Evolutionary conservation across 129 eudicot genomes (phyloP).

Genomic region (Solidago caesia): DNA sequence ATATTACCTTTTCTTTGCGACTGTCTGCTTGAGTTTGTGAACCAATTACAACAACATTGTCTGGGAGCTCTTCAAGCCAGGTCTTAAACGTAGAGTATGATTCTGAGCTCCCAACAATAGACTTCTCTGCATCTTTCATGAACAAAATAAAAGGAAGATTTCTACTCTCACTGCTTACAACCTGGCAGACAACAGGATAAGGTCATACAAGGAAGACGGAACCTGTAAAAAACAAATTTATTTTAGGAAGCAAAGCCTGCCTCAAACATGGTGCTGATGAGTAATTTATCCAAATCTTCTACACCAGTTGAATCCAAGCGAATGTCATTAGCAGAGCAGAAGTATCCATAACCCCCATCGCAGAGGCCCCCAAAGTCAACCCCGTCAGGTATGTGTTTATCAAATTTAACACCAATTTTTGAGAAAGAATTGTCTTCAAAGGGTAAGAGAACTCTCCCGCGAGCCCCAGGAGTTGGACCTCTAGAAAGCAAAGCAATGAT

Average conservation of each 20-base stretch:
- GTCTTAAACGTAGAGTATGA: conserved; percentile 53
- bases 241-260: conserved; percentile 32
- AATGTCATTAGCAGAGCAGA: conserved; percentile 74
- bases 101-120: conserved; percentile 67
- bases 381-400: conserved; percentile 66
- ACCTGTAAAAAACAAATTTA: background rate
- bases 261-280: conserved; percentile 64
- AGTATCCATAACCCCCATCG: conserved; percentile 73
- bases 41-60: conserved; percentile 79
- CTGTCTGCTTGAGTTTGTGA: conserved; percentile 75
- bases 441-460: conserved; percentile 76
- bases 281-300: conserved; percentile 64
- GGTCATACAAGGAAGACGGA: background rate
- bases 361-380: conserved; percentile 80
- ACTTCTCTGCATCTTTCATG: conserved; percentile 93
- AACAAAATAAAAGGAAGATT: conserved; percentile 76
- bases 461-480: conserved; percentile 77
- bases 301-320: conserved; percentile 58
- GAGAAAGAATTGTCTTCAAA: conserved; percentile 72
- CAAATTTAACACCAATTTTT: conserved; percentile 88
- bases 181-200: conserved; percentile 33
- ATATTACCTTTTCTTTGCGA: conserved; percentile 78
- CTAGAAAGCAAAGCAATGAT: conserved; percentile 36
- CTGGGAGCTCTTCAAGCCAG: conserved; percentile 77
- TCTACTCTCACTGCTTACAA: conserved; percentile 63